phyloP scores from a whole-genome alignment of 202 grass and related monocot genomes.

The Digitaria exilis region DNA sequence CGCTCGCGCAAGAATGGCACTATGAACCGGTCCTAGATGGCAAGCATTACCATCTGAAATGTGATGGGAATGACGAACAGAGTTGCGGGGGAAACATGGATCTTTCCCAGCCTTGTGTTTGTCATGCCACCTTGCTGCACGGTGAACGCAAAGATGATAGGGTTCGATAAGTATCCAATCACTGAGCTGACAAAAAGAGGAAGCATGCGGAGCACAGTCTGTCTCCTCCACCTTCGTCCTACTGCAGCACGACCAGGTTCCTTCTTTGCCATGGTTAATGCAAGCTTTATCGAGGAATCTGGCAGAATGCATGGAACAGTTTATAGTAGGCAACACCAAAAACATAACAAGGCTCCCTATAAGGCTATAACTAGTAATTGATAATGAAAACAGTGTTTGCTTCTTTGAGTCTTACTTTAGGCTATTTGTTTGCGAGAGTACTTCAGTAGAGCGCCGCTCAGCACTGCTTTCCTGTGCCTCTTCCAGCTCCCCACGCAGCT shows the following conservation, averaged over 20 bases:
- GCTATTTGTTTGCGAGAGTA: constrained; percentile 35
- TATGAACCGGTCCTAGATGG: constrained; percentile 61
- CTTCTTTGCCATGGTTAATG: constrained; percentile 49
- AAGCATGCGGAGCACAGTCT: constrained; percentile 58
- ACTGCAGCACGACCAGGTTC: constrained; percentile 63
- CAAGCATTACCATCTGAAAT: constrained; percentile 65
- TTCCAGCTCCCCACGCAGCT: constrained; percentile 18
- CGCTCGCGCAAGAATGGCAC: constrained; percentile 55
- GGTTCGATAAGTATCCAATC: constrained; percentile 56
- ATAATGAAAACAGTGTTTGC: background rate
- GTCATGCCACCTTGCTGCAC: constrained; percentile 85
- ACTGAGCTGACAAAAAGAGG: constrained; percentile 80
- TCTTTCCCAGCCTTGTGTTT: constrained; percentile 70
- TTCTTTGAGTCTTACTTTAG: constrained; percentile 49
- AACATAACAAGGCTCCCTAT: background rate
- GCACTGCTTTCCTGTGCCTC: constrained; percentile 21
- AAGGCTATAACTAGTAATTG: background rate
- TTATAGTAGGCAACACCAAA: background rate
- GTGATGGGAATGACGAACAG: constrained; percentile 66
- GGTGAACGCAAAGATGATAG: constrained; percentile 53
- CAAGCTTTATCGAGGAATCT: constrained; percentile 82
- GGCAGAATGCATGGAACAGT: constrained; percentile 9
- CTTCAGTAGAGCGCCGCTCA: constrained; percentile 26
- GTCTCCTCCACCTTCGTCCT: constrained; percentile 76
- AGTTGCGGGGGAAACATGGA: constrained; percentile 67